Base-by-base conservation (phyloP, 1,284 basidiomycete species). In the Cryptococcus amylolentus region DNA sequence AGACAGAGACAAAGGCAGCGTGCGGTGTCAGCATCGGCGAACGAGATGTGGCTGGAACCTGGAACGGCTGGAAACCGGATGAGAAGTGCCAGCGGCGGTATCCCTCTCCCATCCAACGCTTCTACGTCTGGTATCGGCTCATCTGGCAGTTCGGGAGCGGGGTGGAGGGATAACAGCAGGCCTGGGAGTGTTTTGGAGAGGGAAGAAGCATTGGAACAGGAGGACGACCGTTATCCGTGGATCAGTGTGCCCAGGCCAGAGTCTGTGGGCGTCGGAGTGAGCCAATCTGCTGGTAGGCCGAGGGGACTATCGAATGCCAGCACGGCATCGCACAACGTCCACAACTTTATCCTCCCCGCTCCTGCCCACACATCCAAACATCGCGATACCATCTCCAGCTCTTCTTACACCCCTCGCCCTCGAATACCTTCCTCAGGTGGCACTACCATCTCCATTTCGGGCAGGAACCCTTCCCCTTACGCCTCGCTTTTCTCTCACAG, bases 401-500 rank as follows among this genome's bases (percentile, higher is more conserved):
- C n/a, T n/a, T 40, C 13, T 20, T 54, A 12, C 26, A 18, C 20
- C 20, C 9, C 18, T 23, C 8, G 1, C 20, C 12, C 27, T 20
- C 45, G 18, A 7, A 16, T 26, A 3, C 16, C 45, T 12, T 26
- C 18, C 35, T 12, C 46, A 23, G 55, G 42, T 52, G 37, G 18
- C 8, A 45, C 44, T 45, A 39, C 18, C 35, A 38, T 38, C n/a
- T 26, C 27, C 16, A 18, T 35, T 7, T 31, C 26, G 10, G 46
- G 39, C 2, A 14, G 43, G 7, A 40, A 49, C 27, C 44, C 54
- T 9, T 62, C 64, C 42, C 65, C 65, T 13, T 67, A 65, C 31
- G 57, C 64, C n/a, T 68, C 67, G 1, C 63, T 69, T 51, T 71
- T 71, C 40, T 61, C 57, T 18, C 51, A 59, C 38, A 27, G 63